Conservation (phyloP, 805 yeast genomes). For the Ogataea trehaloabstinens region DNA sequence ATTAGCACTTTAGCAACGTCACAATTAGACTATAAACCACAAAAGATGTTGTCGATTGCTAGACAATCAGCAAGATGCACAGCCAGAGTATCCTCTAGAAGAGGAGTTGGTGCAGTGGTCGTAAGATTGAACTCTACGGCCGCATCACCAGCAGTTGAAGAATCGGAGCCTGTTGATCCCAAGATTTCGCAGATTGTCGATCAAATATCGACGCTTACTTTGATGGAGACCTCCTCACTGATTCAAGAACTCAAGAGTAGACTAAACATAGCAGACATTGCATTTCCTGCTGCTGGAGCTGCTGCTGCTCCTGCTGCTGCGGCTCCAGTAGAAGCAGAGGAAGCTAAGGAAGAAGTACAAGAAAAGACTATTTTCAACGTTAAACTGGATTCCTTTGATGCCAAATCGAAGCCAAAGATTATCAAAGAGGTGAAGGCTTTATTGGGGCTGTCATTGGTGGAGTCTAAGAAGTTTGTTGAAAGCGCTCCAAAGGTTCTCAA, state of each 20-base stretch:
- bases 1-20: too few species aligned
- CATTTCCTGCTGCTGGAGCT: constrained; percentile 70
- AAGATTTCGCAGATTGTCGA: constrained; percentile 86
- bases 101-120: constrained; percentile 6
- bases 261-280: constrained; percentile 90
- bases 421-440: constrained; percentile 94
- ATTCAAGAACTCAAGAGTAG: constrained; percentile 75
- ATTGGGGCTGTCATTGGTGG: constrained; percentile 90
- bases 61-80: constrained; percentile 23
- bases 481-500: constrained; percentile 94
- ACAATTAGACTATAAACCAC: too few species aligned
- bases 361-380: constrained; percentile 91
- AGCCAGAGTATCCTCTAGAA: constrained; percentile 17
- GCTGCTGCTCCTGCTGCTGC: constrained; percentile 65
- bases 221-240: constrained; percentile 87
- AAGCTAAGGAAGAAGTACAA: constrained; percentile 72
- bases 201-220: constrained; percentile 84
- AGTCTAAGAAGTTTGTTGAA: constrained; percentile 97
- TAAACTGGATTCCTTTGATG: constrained; percentile 90
- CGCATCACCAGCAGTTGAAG: constrained; percentile 19
- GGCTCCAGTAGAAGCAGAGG: constrained; percentile 70
- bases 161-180: constrained; percentile 67
- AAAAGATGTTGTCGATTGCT: constrained; percentile 13
- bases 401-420: constrained; percentile 94
- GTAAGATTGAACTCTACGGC: constrained; percentile 49